These are phyloP conservation scores for Solioccasus polychromus DNA, from an alignment of 768 basidiomycete species.

Conservation along the genomic window DNA sequence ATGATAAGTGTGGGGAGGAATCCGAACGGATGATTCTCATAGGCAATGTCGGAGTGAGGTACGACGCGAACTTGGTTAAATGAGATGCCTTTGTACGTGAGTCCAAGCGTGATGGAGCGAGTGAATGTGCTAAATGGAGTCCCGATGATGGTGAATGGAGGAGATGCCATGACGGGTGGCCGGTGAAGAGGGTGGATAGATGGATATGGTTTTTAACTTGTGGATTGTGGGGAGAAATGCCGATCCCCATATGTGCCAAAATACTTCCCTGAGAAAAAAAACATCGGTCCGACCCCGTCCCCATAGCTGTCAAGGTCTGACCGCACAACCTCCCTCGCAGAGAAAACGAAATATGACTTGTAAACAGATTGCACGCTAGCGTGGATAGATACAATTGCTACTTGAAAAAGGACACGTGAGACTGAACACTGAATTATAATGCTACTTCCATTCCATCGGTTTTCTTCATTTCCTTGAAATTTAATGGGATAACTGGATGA, in stretches of 20 bases:
- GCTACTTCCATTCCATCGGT: no score
- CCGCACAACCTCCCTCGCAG: no score
- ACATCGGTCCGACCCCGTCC: no score
- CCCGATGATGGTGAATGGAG: conserved; percentile 28
- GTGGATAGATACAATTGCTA: no score
- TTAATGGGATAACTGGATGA: not conserved
- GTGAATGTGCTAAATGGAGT: conserved; percentile 35
- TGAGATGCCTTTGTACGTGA: conserved; percentile 25
- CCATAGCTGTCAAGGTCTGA: no score
- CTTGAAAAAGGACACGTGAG: not conserved
- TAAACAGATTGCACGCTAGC: no score
- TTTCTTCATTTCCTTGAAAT: conserved; percentile 3
- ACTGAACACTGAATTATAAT: not conserved
- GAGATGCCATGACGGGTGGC: no score
- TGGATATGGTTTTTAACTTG: no score
- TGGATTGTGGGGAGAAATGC: no score
- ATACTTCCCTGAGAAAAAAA: no score
- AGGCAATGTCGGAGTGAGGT: conserved; percentile 29
- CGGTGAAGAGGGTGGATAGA: no score
- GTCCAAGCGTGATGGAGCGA: conserved; percentile 29
- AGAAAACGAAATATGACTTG: not conserved
- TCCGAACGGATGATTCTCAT: conserved; percentile 30
- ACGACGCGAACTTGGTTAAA: conserved; percentile 25
- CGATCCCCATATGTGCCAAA: no score
- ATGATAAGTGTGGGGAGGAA: conserved; percentile 32